Percentiles rank a stretch among this genome's conserved stretches.
These are phyloP conservation scores for Eremomyces bilateralis DNA, from an alignment of 495 filamentous ascomycete genomes.

Conservation along the genomic window DNA sequence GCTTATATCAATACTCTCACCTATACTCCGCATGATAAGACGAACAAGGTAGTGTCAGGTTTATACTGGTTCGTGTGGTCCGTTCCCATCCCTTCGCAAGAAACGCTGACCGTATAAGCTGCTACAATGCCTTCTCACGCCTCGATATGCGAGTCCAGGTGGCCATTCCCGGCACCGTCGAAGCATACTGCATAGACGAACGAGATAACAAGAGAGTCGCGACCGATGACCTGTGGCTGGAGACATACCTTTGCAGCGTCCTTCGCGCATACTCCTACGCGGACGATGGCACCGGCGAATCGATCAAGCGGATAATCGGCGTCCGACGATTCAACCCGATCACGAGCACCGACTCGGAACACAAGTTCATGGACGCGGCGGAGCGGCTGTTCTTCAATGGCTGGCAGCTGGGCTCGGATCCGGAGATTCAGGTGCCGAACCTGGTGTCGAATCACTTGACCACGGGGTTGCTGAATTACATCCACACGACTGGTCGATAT, in stretches of 20 bases:
- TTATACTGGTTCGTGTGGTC: conserved; percentile 60
- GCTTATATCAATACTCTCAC: conserved; percentile 97
- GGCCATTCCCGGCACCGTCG: conserved; percentile 82
- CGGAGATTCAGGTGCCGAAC: conserved; percentile 92
- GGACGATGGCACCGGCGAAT: conserved; percentile 78
- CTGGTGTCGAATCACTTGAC: conserved; percentile 92
- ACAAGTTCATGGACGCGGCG: conserved; percentile 86
- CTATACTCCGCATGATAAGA: conserved; percentile 67
- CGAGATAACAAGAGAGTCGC: conserved; percentile 81
- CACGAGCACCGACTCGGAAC: conserved; percentile 89
- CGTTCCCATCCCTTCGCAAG: background rate
- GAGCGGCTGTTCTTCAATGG: conserved; percentile 90
- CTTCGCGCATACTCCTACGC: conserved; percentile 89
- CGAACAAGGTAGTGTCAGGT: conserved; percentile 76
- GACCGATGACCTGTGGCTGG: conserved; percentile 83
- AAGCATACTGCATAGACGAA: conserved; percentile 92
- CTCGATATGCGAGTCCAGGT: conserved; percentile 97
- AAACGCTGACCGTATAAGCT: conserved; percentile 29
- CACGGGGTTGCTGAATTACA: conserved; percentile 82
- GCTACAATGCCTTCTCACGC: conserved; percentile 98
- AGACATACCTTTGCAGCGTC: conserved; percentile 89
- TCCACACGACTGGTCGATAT: conserved; percentile 85
- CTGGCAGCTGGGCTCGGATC: conserved; percentile 89
- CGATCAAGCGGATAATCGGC: conserved; percentile 81
- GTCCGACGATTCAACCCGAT: conserved; percentile 92